Conservation (phyloP, 805 yeast genomes). For the Sugiyamaella americana region DNA sequence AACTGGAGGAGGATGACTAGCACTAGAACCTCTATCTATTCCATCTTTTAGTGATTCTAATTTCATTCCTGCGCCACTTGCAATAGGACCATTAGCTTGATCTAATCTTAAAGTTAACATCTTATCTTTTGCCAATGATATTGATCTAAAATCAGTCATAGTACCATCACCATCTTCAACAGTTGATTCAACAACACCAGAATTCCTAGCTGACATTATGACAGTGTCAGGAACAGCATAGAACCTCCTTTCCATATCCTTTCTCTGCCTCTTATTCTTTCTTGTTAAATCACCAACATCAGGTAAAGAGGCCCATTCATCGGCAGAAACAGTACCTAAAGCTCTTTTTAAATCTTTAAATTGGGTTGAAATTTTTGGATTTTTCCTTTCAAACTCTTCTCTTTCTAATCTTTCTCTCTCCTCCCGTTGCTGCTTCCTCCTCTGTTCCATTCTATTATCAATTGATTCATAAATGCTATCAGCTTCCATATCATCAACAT, state of each 20-base stretch:
- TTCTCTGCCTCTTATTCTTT: conserved; percentile 64
- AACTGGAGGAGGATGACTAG: neutral
- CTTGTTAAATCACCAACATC: conserved; percentile 85
- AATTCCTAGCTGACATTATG: conserved; percentile 35
- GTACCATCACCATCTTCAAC: conserved; percentile 29
- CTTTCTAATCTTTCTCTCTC: conserved; percentile 24
- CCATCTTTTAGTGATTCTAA: neutral
- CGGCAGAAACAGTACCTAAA: conserved; percentile 51
- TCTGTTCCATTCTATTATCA: conserved; percentile 45
- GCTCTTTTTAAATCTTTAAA: conserved; percentile 65
- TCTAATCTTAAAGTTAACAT: conserved; percentile 53
- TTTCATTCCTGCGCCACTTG: conserved; percentile 1
- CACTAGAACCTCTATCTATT: neutral
- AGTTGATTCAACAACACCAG: conserved; percentile 31
- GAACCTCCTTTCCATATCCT: conserved; percentile 53
- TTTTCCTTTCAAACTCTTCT: conserved; percentile 24
- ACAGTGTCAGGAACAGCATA: conserved; percentile 81
- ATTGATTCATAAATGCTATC: conserved; percentile 59
- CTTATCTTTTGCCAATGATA: conserved; percentile 59
- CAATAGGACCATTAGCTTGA: conserved; percentile 19
- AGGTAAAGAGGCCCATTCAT: conserved; percentile 78
- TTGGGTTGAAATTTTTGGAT: conserved; percentile 40
- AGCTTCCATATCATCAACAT: conserved; percentile 70
- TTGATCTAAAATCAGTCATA: conserved; percentile 43
- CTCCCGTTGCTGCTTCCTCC: conserved; percentile 26